These are phyloP conservation scores for Aspergillus arachidicola DNA, from an alignment of 2,329 filamentous ascomycete genomes.

Conservation along the genomic window DNA sequence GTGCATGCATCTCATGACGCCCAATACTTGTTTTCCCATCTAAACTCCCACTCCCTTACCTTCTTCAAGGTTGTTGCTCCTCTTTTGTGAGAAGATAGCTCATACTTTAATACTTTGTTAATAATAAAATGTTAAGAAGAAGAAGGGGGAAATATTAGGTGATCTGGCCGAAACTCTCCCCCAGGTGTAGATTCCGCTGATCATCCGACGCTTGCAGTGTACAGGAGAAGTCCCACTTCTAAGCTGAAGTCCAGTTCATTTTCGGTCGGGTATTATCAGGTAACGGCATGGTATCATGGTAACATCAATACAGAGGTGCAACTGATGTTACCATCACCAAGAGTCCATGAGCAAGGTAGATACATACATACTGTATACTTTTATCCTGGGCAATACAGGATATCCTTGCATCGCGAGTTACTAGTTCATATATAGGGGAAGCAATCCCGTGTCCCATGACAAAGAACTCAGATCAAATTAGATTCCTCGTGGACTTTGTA, in stretches of 20 bases:
- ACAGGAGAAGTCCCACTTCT: constrained; percentile 12
- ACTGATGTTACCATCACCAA: neutral
- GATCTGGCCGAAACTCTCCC: constrained; percentile 20
- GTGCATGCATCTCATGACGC: neutral
- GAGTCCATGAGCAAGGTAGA: neutral
- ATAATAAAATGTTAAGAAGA: neutral
- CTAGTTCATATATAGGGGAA: neutral
- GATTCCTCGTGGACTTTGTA: neutral
- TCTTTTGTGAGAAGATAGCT: neutral
- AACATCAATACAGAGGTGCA: neutral
- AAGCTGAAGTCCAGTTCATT: neutral
- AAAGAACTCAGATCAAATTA: neutral
- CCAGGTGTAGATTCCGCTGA: constrained; percentile 24
- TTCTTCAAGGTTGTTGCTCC: neutral
- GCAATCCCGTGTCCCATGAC: neutral
- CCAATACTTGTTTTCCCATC: neutral
- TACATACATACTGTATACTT: neutral
- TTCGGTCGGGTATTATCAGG: neutral
- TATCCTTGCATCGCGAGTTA: neutral
- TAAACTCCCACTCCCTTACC: neutral
- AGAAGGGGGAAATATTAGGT: neutral
- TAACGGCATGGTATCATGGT: neutral
- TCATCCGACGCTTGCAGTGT: constrained; percentile 27
- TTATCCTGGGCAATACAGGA: neutral
- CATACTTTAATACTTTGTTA: neutral